Evolutionary conservation across 495 filamentous ascomycete genomes (phyloP).

Genomic region (Thermothielavioides terrestris): DNA sequence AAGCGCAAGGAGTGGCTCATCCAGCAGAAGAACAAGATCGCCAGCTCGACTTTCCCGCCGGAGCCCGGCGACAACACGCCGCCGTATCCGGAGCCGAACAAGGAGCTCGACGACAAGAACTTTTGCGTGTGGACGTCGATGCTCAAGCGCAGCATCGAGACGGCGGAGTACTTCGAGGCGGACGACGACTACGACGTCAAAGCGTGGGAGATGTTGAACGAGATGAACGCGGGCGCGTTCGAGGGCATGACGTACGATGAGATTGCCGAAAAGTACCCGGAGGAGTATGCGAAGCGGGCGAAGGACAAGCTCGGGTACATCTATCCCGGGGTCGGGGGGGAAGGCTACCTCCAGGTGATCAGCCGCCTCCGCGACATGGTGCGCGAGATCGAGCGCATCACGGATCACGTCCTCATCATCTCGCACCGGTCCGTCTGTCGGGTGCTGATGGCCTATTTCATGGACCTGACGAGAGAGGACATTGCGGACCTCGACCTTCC

Average conservation of each 20-base stretch:
- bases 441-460: slow-evolving; percentile 92
- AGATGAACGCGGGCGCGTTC: slow-evolving; percentile 84
- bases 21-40: slow-evolving; percentile 63
- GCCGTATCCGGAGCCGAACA: slow-evolving; percentile 75
- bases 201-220: slow-evolving; percentile 96
- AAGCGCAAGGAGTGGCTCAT: slow-evolving; percentile 70
- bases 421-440: slow-evolving; percentile 84
- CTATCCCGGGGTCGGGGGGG: slow-evolving; percentile 90
- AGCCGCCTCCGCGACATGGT: slow-evolving; percentile 93
- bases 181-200: slow-evolving; percentile 98
- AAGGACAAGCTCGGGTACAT: slow-evolving; percentile 84
- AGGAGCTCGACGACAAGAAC: slow-evolving; percentile 63
- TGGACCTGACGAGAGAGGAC: slow-evolving; percentile 77
- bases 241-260: slow-evolving; percentile 93
- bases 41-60: slow-evolving; percentile 68
- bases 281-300: slow-evolving; percentile 67
- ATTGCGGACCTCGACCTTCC: slow-evolving; percentile 91
- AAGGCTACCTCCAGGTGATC: slow-evolving; percentile 95
- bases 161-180: slow-evolving; percentile 72
- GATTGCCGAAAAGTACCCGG: slow-evolving; percentile 62
- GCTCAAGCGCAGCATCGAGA: slow-evolving; percentile 78
- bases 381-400: slow-evolving; percentile 92
- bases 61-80: slow-evolving; percentile 83
- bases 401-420: slow-evolving; percentile 85
- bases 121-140: slow-evolving; percentile 99